Base-by-base conservation (phyloP, 305 asterid genomes). In the Fraxinus dipetala region DNA sequence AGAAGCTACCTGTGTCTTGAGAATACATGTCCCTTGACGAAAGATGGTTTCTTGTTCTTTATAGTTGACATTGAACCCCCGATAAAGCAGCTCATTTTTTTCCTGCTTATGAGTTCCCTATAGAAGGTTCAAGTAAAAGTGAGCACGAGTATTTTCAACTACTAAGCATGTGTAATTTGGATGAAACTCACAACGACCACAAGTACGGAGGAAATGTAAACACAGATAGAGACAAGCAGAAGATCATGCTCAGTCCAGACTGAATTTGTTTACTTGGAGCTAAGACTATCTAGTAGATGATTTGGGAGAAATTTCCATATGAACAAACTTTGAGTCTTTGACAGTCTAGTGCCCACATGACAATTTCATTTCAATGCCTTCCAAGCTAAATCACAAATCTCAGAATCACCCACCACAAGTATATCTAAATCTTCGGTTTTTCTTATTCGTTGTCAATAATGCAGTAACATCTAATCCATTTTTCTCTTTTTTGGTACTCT, bases 21-120 rank as follows among this genome's bases (percentile, higher is more conserved):
- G 79, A 81, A 83, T 88, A 83, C 97, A 93, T 79, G 98, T 91
- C 65, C 98, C 98, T 86, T 95, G 99, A 85, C 98, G 97, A 87
- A 92, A 90, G 34, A 91, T 1, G 93, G 93, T 72, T 93, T 89
- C 77, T 90, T 89, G 48, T 89, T 90, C 85, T 87, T 91, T 87
- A 63, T 93, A 93, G 86, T 93, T 93, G 70, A 93, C 87, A 81
- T 88, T 90, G 85, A 92, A 95, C 77, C 78, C 69, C 73, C 90
- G 92, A 87, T 80, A 95, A 77, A 93, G 97, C 84, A 91, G 79
- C 86, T 95, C 97, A 84, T 91, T 93, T 84, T 85, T 88, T 61
- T 87, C 94, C 84, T 92, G 93, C 88, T 93, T 93, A 75, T 87
- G 91, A 75, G 90, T 88, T 76, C 91, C 94, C 97, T 93, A 73